phyloP scores from a whole-genome alignment of 164 flowering plant species.

The Platanus orientalis region DNA sequence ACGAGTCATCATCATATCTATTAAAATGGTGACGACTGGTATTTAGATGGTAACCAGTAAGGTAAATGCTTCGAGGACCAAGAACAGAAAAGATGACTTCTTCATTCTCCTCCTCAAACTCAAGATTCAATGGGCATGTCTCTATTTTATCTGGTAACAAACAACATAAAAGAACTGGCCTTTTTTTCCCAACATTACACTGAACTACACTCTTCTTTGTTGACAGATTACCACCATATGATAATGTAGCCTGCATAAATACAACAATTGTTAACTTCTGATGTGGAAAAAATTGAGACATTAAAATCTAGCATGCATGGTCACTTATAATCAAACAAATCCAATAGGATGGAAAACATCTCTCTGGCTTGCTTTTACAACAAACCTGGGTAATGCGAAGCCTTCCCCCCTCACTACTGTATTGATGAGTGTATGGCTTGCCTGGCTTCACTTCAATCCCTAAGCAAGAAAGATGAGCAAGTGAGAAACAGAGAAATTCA shows the following conservation, averaged over 20 bases:
- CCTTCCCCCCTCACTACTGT: constrained; percentile 21
- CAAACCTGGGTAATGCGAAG: constrained; percentile 45
- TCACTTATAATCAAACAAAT: no score
- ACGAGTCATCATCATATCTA: neutral
- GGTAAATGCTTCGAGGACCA: neutral
- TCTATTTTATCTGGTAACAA: neutral
- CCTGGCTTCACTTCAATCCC: constrained; percentile 61
- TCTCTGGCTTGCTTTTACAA: neutral
- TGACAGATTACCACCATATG: neutral
- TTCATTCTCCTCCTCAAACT: neutral
- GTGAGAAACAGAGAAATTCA: neutral
- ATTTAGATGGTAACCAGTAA: neutral
- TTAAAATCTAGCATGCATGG: neutral
- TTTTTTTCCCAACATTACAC: neutral
- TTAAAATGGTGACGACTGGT: neutral
- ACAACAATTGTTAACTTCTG: no score
- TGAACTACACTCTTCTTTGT: neutral
- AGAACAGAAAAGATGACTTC: neutral
- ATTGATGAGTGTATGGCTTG: constrained; percentile 36
- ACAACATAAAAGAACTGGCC: neutral
- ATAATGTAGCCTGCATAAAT: neutral
- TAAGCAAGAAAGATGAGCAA: constrained; percentile 8
- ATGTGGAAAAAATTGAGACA: neutral
- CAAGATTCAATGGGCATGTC: neutral
- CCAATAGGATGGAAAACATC: neutral